Conservation (phyloP, 148 eudicot species). For the Vaccinium vitisidaea region DNA sequence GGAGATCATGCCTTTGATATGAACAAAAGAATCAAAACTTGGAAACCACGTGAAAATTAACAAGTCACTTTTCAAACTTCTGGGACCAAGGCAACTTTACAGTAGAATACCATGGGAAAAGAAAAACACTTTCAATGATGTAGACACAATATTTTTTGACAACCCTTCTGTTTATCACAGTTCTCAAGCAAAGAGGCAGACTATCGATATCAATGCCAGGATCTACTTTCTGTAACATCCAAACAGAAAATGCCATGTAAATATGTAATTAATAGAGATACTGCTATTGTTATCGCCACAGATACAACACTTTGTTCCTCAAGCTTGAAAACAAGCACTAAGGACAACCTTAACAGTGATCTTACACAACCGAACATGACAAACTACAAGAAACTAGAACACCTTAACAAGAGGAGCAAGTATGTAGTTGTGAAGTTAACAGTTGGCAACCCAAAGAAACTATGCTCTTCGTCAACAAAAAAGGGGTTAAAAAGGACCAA, state of each 20-base stretch:
- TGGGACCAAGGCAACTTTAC: background rate
- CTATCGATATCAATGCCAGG: background rate
- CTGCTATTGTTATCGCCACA: background rate
- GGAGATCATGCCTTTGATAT: background rate
- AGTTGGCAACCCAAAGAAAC: background rate
- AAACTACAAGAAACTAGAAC: background rate
- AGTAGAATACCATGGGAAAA: background rate
- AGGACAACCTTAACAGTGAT: background rate
- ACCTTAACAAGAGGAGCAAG: slow-evolving; percentile 10
- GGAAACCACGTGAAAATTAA: background rate
- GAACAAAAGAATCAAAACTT: background rate
- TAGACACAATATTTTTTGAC: background rate
- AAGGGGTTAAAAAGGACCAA: slow-evolving; percentile 5
- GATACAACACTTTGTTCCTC: background rate
- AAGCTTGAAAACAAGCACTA: background rate
- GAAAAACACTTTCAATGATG: background rate
- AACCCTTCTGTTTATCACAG: background rate
- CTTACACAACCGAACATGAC: slow-evolving; percentile 5
- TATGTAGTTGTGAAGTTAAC: background rate
- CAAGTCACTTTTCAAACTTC: background rate
- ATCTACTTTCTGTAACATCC: background rate
- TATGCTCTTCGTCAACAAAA: background rate
- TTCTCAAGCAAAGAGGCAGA: background rate
- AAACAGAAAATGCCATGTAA: background rate
- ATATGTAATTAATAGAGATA: background rate